These are phyloP conservation scores for Deinandra increscens DNA, from an alignment of 129 eudicot genomes.

Conservation along the genomic window DNA sequence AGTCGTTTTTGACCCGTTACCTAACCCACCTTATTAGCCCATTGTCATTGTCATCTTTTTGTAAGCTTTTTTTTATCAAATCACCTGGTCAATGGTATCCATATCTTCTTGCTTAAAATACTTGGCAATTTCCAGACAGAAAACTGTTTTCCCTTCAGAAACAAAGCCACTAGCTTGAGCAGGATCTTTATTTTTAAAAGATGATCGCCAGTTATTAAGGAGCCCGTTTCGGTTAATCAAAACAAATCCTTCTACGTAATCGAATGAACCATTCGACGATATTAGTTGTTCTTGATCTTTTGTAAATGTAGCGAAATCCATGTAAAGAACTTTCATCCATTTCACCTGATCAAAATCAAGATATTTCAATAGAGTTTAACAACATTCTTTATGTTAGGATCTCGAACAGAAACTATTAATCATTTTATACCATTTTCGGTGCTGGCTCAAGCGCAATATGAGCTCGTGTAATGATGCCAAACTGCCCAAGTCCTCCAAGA, in stretches of 20 bases:
- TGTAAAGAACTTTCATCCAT: constrained; percentile 85
- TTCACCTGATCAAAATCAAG: constrained; percentile 58
- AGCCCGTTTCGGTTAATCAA: constrained; percentile 75
- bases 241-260: constrained; percentile 88
- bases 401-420: background rate
- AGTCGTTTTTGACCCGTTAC: too few species aligned
- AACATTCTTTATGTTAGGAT: background rate
- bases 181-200: constrained; percentile 77
- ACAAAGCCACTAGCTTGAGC: constrained; percentile 53
- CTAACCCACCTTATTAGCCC: too few species aligned
- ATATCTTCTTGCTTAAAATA: constrained; percentile 58
- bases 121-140: constrained; percentile 79
- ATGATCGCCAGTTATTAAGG: constrained; percentile 79
- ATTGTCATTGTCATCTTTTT: too few species aligned
- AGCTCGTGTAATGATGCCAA: constrained; percentile 87
- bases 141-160: constrained; percentile 69
- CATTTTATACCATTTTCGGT: constrained; percentile 62
- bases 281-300: constrained; percentile 78
- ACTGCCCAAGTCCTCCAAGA: constrained; percentile 97
- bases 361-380: constrained; percentile 14
- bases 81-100: constrained; percentile 56
- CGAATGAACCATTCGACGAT: constrained; percentile 57
- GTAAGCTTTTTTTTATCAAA: background rate
- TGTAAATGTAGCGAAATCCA: constrained; percentile 62
- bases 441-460: constrained; percentile 78